Evolutionary conservation across 2,329 filamentous ascomycete species (phyloP), one percentile per base, ranked within the genome.

Genomic region (Sporothrix curviconia): DNA sequence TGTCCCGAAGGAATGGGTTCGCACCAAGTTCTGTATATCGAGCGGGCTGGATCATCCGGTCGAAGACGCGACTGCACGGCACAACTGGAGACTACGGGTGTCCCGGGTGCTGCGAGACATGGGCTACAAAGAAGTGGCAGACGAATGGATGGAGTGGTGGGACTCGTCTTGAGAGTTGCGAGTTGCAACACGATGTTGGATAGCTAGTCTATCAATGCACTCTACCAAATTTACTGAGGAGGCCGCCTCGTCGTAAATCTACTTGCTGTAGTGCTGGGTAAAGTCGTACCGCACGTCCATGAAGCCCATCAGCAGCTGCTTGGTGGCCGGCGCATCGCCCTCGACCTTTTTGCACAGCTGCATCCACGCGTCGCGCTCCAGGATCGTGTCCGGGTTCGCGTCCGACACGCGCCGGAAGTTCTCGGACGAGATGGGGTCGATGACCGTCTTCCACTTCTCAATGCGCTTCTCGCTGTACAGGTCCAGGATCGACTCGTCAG

Each of bases 381-480:
- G 58, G 32, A 72, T 63, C 9, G 74, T 72, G n/a, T 64, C 65
- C 0, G 74, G 74, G 34, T 76, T 68, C n/a, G 62, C 61, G 56
- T 75, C 73, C 5, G 69, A 71, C 14, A 77, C 74, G 25, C 74
- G 67, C 14, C 71, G 63, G 62, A 77, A 77, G 59, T 78, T 78
- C 59, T 70, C 70, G 58, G 69, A 67, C 19, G 74, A 76, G 15
- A 75, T 68, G 3, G 71, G 71, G 61, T 78, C 67, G 62, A 76
- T 76, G 42, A 77, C 61, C 1, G 66, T 71, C 68, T 70, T 68
- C 68, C 70, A 78, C 69, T 76, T 76, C 60, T 76, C 72, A 39
- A 73, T 73, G 19, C 75, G 66, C 68, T 74, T 74, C 66, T 76
- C 70, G 61, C 71, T 73, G 65, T 77, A 78, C 24, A 76, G 8